phyloP scores from a whole-genome alignment of 306 rosid genomes.

The Vachellia collinsii region DNA sequence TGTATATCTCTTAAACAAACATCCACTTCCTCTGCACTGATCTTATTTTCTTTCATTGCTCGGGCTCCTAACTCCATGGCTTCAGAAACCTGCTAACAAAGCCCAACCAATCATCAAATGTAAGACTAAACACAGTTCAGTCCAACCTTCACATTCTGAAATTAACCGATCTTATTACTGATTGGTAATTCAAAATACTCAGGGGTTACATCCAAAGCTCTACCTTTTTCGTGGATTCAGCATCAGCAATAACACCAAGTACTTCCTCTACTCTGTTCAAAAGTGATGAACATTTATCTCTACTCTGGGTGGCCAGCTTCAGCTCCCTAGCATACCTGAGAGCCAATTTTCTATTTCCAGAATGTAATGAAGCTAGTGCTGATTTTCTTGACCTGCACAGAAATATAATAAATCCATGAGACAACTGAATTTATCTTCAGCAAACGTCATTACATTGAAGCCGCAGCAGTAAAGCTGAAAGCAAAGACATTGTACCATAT shows the following conservation, averaged over 20 bases:
- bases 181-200: background rate
- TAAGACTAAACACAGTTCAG: slow-evolving; percentile 29
- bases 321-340: slow-evolving; percentile 82
- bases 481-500: slow-evolving; percentile 15
- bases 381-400: slow-evolving; percentile 68
- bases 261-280: slow-evolving; percentile 91
- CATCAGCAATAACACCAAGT: slow-evolving; percentile 61
- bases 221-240: slow-evolving; percentile 87
- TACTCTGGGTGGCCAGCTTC: slow-evolving; percentile 62
- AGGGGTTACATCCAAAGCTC: background rate
- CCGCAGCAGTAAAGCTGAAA: slow-evolving; percentile 7
- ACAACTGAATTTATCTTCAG: slow-evolving; percentile 28
- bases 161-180: slow-evolving; percentile 5
- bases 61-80: slow-evolving; percentile 87
- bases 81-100: slow-evolving; percentile 74
- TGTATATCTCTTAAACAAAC: slow-evolving; percentile 73
- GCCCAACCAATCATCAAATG: slow-evolving; percentile 21
- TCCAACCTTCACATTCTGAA: slow-evolving; percentile 21
- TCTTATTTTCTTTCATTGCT: slow-evolving; percentile 73
- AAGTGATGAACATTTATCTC: slow-evolving; percentile 76
- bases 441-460: slow-evolving; percentile 25
- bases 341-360: slow-evolving; percentile 77
- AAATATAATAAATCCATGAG: slow-evolving; percentile 38
- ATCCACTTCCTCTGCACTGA: slow-evolving; percentile 74
- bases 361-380: slow-evolving; percentile 69